Base-by-base conservation (phyloP, 768 basidiomycete genomes). In the Pleurotus sapidus region DNA sequence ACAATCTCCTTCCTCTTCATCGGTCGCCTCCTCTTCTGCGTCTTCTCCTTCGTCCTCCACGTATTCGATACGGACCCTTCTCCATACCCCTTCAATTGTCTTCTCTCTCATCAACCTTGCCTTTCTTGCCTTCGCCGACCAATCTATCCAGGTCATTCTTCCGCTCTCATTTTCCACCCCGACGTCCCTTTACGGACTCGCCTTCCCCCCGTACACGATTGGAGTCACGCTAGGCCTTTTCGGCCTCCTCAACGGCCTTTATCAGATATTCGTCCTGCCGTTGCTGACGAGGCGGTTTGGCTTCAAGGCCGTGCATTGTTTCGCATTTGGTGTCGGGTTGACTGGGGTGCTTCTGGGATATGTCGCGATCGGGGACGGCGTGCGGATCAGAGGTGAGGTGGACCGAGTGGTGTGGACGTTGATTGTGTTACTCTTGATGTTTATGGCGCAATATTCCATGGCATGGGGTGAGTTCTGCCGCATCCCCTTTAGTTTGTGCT, bases 141-240 rank as follows among this genome's bases (percentile, higher is more conserved):
- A 89, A 46, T 67, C 69, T 6, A 61, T 76, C 42, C 66, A 65
- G 51, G 79, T 85, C 4, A 67, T 91, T 3, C 77, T 87, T 9
- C 89, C 90, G 1, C 70, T 90, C 6, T 91, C 89, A 68, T 75
- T 84, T 47, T 79, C 87, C n/a, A 90, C 87, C 57, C 87, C 90
- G 0, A 70, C 84, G 46, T 74, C 74, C 15, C 78, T 84, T n/a
- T 90, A 89, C 25, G 89, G 89, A 0, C 74, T 91, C 40, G 82
- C 83, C 12, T 75, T 89, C 25, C 67, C 73, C 34, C 87, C 90
- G 1, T 75, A 79, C 1, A 70, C 67, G 11, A 92, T 92, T 45
- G 90, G 90, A 3, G 78, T 79, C 49, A 81, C 87, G 54, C 70
- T 84, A 25, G 72, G 79, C 7, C 47, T 64, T 4, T 79, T 74